A percentile compares a stretch with the other conserved stretches of the same genome.
Evolutionary conservation across 2,329 filamentous ascomycete species (phyloP).

Genomic region (Fusarium floridanum): DNA sequence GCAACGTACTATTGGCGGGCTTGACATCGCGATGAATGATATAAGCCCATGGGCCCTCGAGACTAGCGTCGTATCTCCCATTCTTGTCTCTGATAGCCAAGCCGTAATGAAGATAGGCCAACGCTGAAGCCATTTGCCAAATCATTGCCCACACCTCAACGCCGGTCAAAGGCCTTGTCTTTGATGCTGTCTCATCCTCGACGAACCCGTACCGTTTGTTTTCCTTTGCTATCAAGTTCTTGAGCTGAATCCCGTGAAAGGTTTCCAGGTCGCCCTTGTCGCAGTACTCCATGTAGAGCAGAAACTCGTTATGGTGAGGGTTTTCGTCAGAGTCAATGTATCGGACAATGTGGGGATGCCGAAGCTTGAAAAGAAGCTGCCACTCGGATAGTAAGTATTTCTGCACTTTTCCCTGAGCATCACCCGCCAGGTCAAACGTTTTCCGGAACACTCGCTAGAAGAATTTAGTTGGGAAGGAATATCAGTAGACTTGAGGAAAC

Average conservation of each 20-base stretch:
- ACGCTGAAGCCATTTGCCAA: background rate
- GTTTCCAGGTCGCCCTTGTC: background rate
- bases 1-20: too few relatives aligned
- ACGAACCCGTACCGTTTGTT: background rate
- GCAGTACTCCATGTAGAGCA: background rate
- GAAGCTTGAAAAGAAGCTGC: background rate
- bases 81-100: background rate
- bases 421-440: background rate
- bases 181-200: background rate
- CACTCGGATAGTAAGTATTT: background rate
- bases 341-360: background rate
- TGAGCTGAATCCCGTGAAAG: background rate
- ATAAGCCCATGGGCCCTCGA: background rate
- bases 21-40: conserved; percentile 5
- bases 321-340: background rate
- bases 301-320: background rate
- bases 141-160: background rate
- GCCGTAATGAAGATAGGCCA: conserved; percentile 2
- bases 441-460: background rate
- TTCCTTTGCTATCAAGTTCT: background rate
- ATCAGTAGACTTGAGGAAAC: too few relatives aligned
- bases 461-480: too few relatives aligned
- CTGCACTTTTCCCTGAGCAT: background rate
- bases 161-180: background rate
- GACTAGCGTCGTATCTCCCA: accelerated